Evolutionary conservation across 768 basidiomycete genomes (phyloP).

Genomic region (Mycena maculata): DNA sequence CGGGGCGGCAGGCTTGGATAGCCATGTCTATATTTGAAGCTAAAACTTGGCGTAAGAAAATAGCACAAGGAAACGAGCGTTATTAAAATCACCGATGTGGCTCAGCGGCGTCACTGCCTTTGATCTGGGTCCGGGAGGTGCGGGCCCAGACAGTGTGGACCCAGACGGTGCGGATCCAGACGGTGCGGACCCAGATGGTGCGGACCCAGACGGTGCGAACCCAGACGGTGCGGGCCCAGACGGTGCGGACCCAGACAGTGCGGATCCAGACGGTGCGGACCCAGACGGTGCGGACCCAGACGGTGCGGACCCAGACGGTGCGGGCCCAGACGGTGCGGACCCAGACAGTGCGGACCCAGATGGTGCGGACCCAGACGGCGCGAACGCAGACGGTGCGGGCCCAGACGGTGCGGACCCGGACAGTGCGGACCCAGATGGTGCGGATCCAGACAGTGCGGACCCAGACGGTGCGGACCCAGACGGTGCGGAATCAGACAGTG

Average conservation of each 20-base stretch:
- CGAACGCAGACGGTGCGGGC: background rate
- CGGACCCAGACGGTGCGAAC: too few relatives aligned
- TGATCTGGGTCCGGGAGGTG: constrained; percentile 9
- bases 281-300: background rate
- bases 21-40: constrained; percentile 79
- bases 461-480: background rate
- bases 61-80: background rate
- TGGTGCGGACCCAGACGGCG: background rate
- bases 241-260: background rate
- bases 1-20: constrained; percentile 76
- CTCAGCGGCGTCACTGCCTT: constrained; percentile 52
- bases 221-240: constrained; percentile 16
- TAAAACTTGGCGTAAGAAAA: constrained; percentile 31
- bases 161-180: background rate
- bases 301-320: too few relatives aligned
- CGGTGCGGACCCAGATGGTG: background rate
- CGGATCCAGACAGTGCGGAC: background rate
- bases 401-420: background rate
- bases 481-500: background rate
- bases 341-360: background rate
- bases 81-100: constrained; percentile 52
- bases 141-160: constrained; percentile 5
- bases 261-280: background rate
- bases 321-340: constrained; percentile 10
- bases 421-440: background rate